A percentile compares a stretch with the other conserved stretches of the same genome.
These are phyloP conservation scores for Blastobotrys robertii DNA, from an alignment of 805 yeast genomes.

Conservation along the genomic window DNA sequence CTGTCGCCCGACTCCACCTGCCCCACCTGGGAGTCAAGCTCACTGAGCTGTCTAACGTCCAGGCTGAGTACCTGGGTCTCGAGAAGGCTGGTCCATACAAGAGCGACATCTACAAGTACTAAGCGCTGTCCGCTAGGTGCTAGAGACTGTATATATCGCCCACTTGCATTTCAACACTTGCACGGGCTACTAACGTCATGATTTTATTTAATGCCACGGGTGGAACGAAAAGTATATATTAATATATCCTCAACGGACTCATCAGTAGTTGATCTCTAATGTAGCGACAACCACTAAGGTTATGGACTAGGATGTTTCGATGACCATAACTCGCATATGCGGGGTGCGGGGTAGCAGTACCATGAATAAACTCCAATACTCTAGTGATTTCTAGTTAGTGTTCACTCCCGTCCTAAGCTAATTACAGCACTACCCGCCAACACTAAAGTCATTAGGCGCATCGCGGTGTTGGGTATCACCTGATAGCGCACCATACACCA, in stretches of 20 bases:
- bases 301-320: too few relatives aligned
- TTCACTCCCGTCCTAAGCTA: too few relatives aligned
- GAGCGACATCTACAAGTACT: conserved; percentile 97
- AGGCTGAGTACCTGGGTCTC: conserved; percentile 90
- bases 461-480: too few relatives aligned
- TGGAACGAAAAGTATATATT: not conserved
- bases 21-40: conserved; percentile 87
- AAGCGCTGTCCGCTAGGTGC: conserved; percentile 27
- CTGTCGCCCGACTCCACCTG: conserved; percentile 95
- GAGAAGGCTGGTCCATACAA: conserved; percentile 94
- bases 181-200: not conserved
- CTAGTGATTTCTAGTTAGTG: too few relatives aligned
- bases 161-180: not conserved
- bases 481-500: not conserved
- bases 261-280: too few relatives aligned
- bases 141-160: not conserved
- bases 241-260: too few relatives aligned
- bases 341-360: too few relatives aligned
- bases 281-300: too few relatives aligned
- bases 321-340: too few relatives aligned
- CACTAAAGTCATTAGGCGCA: too few relatives aligned
- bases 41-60: conserved; percentile 63
- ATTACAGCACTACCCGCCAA: too few relatives aligned
- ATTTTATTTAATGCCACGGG: not conserved
- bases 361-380: too few relatives aligned